A percentile compares a stretch with the other conserved stretches of the same genome.
These are phyloP conservation scores for Trypanosoma lewisi DNA, from an alignment of 208 protist genomes.

Conservation along the genomic window DNA sequence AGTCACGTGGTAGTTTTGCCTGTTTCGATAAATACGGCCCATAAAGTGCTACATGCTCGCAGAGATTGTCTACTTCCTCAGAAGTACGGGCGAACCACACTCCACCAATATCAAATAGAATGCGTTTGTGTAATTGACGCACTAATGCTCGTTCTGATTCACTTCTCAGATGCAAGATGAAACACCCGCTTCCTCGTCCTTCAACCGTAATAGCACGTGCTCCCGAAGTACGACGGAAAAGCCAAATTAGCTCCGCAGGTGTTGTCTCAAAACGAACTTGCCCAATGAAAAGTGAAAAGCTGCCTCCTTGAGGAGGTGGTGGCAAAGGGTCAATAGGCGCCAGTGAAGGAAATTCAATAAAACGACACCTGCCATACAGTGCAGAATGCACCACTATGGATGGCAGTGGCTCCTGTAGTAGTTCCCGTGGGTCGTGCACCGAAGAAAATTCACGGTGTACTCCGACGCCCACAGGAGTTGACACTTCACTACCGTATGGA, in stretches of 20 bases:
- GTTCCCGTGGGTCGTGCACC: no score
- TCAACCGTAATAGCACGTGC: constrained; percentile 61
- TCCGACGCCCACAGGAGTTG: neutral
- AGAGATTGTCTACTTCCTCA: constrained; percentile 73
- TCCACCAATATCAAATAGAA: constrained; percentile 80
- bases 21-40: constrained; percentile 54
- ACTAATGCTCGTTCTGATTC: constrained; percentile 59
- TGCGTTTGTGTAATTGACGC: constrained; percentile 72
- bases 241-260: constrained; percentile 65
- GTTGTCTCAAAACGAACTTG: constrained; percentile 86
- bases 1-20: constrained; percentile 66
- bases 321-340: constrained; percentile 17
- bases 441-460: neutral
- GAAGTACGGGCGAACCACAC: constrained; percentile 73
- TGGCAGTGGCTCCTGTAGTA: constrained; percentile 30
- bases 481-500: neutral
- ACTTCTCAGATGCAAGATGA: constrained; percentile 66
- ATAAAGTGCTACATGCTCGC: constrained; percentile 74
- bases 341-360: constrained; percentile 61
- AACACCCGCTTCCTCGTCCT: constrained; percentile 72
- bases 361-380: constrained; percentile 65
- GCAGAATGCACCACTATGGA: constrained; percentile 56
- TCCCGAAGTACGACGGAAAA: constrained; percentile 68
- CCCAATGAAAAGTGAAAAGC: constrained; percentile 68
- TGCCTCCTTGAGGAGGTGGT: constrained; percentile 13